A percentile compares a stretch with the other conserved stretches of the same genome.
phyloP scores from a whole-genome alignment of 2,329 filamentous ascomycete species.

The Penicillium sp. region DNA sequence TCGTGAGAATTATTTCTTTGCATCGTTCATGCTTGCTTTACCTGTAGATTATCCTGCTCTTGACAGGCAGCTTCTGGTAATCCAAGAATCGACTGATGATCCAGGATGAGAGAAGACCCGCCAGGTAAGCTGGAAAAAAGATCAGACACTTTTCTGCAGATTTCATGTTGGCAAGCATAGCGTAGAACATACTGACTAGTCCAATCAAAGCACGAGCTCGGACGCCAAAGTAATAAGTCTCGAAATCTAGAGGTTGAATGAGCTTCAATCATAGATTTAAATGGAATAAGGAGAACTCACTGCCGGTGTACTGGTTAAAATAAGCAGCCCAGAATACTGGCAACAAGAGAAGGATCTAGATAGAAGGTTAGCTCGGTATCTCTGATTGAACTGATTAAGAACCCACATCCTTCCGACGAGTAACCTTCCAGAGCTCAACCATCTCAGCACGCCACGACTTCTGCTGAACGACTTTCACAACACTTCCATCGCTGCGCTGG shows the following conservation, averaged over 20 bases:
- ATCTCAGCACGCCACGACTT: constrained; percentile 44
- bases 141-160: neutral
- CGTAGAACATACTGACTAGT: constrained; percentile 35
- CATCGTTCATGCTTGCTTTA: neutral
- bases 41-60: constrained; percentile 44
- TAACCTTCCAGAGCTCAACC: constrained; percentile 35
- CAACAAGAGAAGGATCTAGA: constrained; percentile 40
- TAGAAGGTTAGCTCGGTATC: constrained; percentile 18
- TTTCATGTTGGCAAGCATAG: neutral
- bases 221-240: constrained; percentile 50
- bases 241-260: constrained; percentile 41
- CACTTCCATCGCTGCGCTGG: constrained; percentile 42
- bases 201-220: constrained; percentile 50
- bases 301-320: constrained; percentile 47
- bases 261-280: neutral
- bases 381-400: neutral
- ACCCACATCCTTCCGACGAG: constrained; percentile 21
- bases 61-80: constrained; percentile 40
- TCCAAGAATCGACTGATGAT: constrained; percentile 49
- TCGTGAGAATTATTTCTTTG: neutral
- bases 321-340: constrained; percentile 48
- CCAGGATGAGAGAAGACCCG: constrained; percentile 46
- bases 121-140: constrained; percentile 33
- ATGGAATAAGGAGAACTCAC: constrained; percentile 6
- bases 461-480: constrained; percentile 39